These are phyloP conservation scores for Polysphondylium violaceum DNA, from an alignment of 78 protist genomes.

Conservation along the genomic window DNA sequence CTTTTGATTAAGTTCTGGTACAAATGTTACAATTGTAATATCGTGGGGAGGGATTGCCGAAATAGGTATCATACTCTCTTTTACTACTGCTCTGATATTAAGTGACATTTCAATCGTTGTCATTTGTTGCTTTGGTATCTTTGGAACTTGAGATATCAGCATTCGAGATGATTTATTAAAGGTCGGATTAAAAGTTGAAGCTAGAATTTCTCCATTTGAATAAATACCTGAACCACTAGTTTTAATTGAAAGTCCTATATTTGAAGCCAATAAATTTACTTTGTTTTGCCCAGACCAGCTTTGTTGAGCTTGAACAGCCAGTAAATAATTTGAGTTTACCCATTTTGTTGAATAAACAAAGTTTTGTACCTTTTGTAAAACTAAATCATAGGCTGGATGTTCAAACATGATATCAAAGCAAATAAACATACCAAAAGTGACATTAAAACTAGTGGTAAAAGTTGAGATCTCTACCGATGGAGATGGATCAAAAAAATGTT, in stretches of 20 bases:
- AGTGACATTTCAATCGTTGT: neutral
- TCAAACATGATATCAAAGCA: constrained; percentile 54
- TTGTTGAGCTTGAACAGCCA: constrained; percentile 10
- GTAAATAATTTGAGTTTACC: constrained; percentile 32
- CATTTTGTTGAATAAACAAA: constrained; percentile 52
- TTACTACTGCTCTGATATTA: neutral
- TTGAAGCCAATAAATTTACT: constrained; percentile 28
- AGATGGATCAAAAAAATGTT: constrained; percentile 17
- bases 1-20: too few species aligned
- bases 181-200: neutral
- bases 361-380: neutral
- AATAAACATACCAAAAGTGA: constrained; percentile 66
- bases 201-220: constrained; percentile 4
- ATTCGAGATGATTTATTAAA: neutral
- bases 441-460: constrained; percentile 28
- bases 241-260: neutral
- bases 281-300: neutral
- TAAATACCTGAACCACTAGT: constrained; percentile 33
- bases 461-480: neutral
- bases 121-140: neutral
- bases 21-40: too few species aligned
- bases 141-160: constrained; percentile 2
- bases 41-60: too few species aligned
- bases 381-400: constrained; percentile 6
- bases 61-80: neutral